phyloP scores from a whole-genome alignment of 257 asterid genomes.

The Paraleonurus japonicus region DNA sequence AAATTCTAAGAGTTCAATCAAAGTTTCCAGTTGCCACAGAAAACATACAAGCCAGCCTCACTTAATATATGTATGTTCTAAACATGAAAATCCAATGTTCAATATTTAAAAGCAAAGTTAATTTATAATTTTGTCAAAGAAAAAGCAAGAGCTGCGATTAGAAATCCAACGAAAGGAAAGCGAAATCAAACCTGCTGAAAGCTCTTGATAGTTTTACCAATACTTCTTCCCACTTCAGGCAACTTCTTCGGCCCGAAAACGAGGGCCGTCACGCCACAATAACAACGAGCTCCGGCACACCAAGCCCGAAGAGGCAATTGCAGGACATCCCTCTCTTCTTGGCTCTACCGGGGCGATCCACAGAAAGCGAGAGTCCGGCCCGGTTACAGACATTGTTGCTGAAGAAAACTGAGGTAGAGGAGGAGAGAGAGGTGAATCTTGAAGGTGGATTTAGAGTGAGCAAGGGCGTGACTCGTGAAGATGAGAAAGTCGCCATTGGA shows the following conservation, averaged over 20 bases:
- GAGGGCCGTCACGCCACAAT: constrained; percentile 71
- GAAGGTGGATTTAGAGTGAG: constrained; percentile 13
- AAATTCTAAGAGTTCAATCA: background rate
- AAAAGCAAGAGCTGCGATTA: background rate
- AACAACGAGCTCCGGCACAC: constrained; percentile 83
- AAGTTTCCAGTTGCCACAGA: background rate
- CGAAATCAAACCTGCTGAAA: constrained; percentile 60
- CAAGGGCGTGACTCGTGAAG: constrained; percentile 7
- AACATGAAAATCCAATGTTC: background rate
- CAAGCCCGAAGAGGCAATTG: constrained; percentile 73
- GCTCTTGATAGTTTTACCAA: constrained; percentile 85
- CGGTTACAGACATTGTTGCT: constrained; percentile 27
- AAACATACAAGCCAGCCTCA: background rate
- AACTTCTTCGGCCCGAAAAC: constrained; percentile 78
- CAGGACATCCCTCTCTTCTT: constrained; percentile 56
- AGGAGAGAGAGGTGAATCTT: constrained; percentile 28
- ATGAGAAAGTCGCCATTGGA: constrained; percentile 32
- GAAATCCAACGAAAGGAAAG: background rate
- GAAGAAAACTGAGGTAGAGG: constrained; percentile 55
- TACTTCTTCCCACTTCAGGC: constrained; percentile 74
- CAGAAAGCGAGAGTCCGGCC: constrained; percentile 21
- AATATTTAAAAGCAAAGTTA: background rate
- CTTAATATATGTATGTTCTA: background rate
- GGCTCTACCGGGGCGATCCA: constrained; percentile 16
- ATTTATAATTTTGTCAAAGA: background rate